phyloP scores from a whole-genome alignment of 345 rosid species.

The Psidium friedrichsthalianum region DNA sequence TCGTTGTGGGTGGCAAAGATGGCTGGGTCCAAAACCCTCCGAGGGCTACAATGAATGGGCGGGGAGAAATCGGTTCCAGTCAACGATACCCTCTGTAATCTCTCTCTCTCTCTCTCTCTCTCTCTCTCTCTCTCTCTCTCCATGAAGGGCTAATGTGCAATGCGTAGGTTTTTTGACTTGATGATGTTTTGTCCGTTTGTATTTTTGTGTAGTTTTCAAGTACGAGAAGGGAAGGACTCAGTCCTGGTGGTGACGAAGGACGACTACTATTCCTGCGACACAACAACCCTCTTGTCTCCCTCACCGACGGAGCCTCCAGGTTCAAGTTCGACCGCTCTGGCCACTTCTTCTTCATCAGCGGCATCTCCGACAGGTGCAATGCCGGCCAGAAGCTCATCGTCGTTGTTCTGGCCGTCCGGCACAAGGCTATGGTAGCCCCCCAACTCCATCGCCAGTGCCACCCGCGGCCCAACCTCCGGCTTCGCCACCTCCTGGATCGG shows the following conservation, averaged over 20 bases:
- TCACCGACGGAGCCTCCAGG: slow-evolving; percentile 47
- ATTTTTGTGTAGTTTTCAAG: slow-evolving; percentile 43
- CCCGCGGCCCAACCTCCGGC: slow-evolving; percentile 8
- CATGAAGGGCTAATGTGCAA: background rate
- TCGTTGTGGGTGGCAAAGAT: slow-evolving; percentile 59
- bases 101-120: background rate
- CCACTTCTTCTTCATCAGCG: slow-evolving; percentile 74
- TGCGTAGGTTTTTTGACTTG: background rate
- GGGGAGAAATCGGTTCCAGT: slow-evolving; percentile 70
- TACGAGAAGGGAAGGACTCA: slow-evolving; percentile 61
- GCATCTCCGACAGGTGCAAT: slow-evolving; percentile 49
- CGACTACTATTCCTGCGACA: slow-evolving; percentile 48
- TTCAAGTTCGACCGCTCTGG: slow-evolving; percentile 58
- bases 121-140: background rate
- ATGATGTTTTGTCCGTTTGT: background rate
- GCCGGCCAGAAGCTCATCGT: slow-evolving; percentile 49
- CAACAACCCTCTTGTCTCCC: slow-evolving; percentile 31
- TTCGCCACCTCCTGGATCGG: background rate
- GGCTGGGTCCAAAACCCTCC: slow-evolving; percentile 71
- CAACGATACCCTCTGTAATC: slow-evolving; percentile 68
- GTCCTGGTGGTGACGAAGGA: slow-evolving; percentile 50
- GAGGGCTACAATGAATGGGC: slow-evolving; percentile 78
- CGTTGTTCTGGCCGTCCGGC: slow-evolving; percentile 52
- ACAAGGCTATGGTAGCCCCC: slow-evolving; percentile 8
- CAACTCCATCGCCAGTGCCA: slow-evolving; percentile 14